Percentiles rank a stretch among this genome's conserved stretches.
Evolutionary conservation across 2,329 filamentous ascomycete species (phyloP).

Genomic region (Arthrobotrys musiformis): DNA sequence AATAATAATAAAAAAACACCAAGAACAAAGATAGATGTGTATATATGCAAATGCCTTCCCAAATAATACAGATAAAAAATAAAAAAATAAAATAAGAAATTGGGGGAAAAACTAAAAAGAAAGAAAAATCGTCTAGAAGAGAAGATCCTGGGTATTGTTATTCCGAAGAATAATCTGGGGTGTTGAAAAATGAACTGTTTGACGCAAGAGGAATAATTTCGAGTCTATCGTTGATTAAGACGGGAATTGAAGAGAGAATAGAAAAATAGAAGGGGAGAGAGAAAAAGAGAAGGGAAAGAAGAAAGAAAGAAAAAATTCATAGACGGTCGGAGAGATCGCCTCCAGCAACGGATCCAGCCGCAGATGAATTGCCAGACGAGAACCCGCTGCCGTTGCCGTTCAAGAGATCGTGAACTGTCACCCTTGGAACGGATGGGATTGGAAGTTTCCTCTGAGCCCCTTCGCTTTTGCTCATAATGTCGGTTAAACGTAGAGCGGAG

Average conservation of each 20-base stretch:
- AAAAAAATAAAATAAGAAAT: background rate
- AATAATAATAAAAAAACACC: constrained; percentile 15
- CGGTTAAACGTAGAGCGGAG: constrained; percentile 81
- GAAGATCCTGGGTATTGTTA: background rate
- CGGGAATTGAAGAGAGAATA: background rate
- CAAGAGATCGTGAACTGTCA: constrained; percentile 85
- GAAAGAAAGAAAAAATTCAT: constrained; percentile 56
- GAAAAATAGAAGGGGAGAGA: constrained; percentile 68
- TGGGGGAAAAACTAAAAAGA: background rate
- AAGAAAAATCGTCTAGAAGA: constrained; percentile 4
- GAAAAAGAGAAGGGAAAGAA: no score
- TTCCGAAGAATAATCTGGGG: background rate
- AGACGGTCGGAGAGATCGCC: constrained; percentile 73
- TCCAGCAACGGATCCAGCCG: constrained; percentile 80
- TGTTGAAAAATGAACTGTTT: no score
- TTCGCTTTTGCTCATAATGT: constrained; percentile 91
- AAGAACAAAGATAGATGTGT: background rate
- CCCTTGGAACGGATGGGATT: constrained; percentile 88
- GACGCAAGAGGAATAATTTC: background rate
- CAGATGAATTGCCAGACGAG: constrained; percentile 79
- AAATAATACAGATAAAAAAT: constrained; percentile 32
- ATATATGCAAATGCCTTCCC: constrained; percentile 30
- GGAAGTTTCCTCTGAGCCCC: constrained; percentile 90
- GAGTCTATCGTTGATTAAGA: background rate
- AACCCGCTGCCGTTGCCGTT: constrained; percentile 70